Conservation (phyloP, 176 grass and related monocot species). For the Lolium perenne region DNA sequence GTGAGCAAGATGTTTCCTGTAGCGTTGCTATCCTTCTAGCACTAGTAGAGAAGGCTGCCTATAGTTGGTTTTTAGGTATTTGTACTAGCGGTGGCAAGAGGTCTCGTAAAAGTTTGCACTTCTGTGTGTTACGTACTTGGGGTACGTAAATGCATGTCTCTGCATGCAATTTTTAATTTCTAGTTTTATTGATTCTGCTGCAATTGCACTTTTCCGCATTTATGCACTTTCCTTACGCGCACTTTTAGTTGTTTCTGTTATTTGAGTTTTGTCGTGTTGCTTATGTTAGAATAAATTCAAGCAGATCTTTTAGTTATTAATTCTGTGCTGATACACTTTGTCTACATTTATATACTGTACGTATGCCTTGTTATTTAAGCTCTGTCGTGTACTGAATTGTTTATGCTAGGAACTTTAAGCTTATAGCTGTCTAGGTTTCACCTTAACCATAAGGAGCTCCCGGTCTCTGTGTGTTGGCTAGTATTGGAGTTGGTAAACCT, state of each 20-base stretch:
- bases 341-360: neutral
- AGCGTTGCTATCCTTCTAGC: neutral
- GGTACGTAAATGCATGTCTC: conserved; percentile 26
- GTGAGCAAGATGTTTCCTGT: neutral
- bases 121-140: conserved; percentile 11
- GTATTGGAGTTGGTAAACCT: conserved; percentile 8
- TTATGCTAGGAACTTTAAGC: conserved; percentile 10
- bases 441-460: neutral
- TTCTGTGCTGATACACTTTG: neutral
- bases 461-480: neutral
- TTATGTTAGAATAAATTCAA: conserved; percentile 15
- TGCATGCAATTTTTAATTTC: conserved; percentile 23
- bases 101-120: neutral
- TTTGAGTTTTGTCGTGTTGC: neutral
- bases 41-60: conserved; percentile 11
- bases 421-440: conserved; percentile 13
- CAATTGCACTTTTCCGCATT: neutral
- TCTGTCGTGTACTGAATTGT: conserved; percentile 16
- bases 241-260: neutral
- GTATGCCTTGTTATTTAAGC: neutral
- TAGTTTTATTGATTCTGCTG: neutral
- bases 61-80: conserved; percentile 11
- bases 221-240: neutral
- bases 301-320: neutral
- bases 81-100: neutral